These are phyloP conservation scores for Platanthera guangdongensis DNA, from an alignment of 106 monocot species.

Conservation along the genomic window DNA sequence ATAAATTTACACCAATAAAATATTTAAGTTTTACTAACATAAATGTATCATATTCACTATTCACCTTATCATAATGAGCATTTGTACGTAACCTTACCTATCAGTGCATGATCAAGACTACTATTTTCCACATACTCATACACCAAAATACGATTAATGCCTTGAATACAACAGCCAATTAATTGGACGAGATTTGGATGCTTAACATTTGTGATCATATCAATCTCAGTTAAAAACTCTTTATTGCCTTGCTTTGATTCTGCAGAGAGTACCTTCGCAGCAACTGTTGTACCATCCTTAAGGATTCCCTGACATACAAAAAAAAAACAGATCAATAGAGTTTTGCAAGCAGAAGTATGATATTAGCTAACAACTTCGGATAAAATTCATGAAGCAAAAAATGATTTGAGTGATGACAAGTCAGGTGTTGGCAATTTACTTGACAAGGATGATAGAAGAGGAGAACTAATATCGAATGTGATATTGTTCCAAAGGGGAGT, in stretches of 20 bases:
- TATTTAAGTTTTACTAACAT: neutral
- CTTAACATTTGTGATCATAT: conserved; percentile 41
- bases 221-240: conserved; percentile 59
- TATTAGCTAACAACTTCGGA: neutral
- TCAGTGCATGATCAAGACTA: conserved; percentile 38
- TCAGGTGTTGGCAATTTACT: neutral
- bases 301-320: conserved; percentile 34
- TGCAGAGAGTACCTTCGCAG: conserved; percentile 50
- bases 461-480: too few relatives aligned
- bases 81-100: conserved; percentile 14
- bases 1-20: neutral
- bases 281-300: conserved; percentile 33
- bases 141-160: conserved; percentile 32
- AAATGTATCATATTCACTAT: neutral
- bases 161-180: conserved; percentile 49
- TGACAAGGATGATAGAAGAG: neutral
- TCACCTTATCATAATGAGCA: neutral
- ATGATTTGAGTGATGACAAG: neutral
- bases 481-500: too few relatives aligned
- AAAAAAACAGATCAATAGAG: neutral
- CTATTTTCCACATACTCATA: conserved; percentile 49
- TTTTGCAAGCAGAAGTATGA: neutral
- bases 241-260: conserved; percentile 48
- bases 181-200: conserved; percentile 60
- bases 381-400: neutral